Percentiles rank a stretch among this genome's conserved stretches.
Evolutionary conservation across 192 early-diverging fungal genomes (phyloP).

Genomic region (Rhizoclosmatium sp.): DNA sequence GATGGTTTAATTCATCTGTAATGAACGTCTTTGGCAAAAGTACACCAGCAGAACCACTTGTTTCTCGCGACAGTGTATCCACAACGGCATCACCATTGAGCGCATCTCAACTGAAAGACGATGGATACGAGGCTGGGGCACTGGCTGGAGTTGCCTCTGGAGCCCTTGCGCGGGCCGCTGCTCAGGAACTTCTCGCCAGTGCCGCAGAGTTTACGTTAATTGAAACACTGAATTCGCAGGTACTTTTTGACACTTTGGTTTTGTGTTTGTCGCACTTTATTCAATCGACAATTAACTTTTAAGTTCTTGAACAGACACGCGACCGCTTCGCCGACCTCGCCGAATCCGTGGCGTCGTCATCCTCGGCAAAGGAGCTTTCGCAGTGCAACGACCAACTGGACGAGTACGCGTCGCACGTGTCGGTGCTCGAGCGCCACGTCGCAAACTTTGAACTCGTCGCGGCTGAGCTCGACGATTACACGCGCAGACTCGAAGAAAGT

Average conservation of each 20-base stretch:
- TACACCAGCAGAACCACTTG: too few species aligned
- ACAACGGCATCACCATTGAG: too few species aligned
- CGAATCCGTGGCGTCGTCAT: background rate
- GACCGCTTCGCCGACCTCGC: background rate
- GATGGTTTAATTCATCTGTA: too few species aligned
- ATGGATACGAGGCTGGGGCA: background rate
- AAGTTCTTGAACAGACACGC: background rate
- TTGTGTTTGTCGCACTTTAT: conserved; percentile 2
- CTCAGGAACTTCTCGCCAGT: background rate
- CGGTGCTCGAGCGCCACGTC: conserved; percentile 42
- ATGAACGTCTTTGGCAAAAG: too few species aligned
- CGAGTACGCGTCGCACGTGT: background rate
- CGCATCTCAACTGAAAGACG: too few species aligned
- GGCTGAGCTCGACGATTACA: conserved; percentile 46
- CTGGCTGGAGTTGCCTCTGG: background rate
- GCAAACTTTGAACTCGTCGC: conserved; percentile 45
- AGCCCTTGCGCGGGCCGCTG: background rate
- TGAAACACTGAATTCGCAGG: conserved; percentile 8
- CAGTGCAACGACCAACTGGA: background rate
- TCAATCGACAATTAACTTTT: background rate
- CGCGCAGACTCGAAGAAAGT: conserved; percentile 29
- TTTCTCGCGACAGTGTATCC: too few species aligned
- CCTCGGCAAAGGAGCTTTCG: background rate
- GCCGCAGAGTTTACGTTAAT: background rate
- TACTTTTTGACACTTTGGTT: background rate